phyloP scores from a whole-genome alignment of 495 filamentous ascomycete species.

The Wilcoxina mikolae region DNA sequence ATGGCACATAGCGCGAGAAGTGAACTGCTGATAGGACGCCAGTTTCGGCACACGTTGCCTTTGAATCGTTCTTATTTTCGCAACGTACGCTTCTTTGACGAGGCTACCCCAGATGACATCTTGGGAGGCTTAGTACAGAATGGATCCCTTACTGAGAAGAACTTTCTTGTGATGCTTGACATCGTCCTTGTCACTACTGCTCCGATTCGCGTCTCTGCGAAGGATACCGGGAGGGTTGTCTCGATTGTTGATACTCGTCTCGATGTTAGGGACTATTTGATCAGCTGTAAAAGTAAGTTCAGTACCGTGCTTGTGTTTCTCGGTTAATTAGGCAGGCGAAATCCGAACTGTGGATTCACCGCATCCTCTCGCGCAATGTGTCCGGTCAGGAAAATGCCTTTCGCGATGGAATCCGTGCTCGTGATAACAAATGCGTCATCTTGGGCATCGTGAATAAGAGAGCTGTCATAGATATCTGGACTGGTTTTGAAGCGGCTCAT shows the following conservation, averaged over 20 bases:
- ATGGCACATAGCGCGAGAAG: too few relatives aligned
- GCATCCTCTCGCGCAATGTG: slow-evolving; percentile 12
- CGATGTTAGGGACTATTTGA: slow-evolving; percentile 10
- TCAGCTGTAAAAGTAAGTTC: slow-evolving; percentile 12
- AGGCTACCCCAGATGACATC: slow-evolving; percentile 14
- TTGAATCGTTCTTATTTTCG: slow-evolving; percentile 9
- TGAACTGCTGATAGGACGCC: neutral
- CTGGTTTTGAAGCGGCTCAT: slow-evolving; percentile 14
- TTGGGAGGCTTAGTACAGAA: slow-evolving; percentile 19
- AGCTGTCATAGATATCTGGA: slow-evolving; percentile 13
- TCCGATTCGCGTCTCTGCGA: slow-evolving; percentile 14
- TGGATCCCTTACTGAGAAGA: slow-evolving; percentile 21
- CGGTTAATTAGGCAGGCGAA: slow-evolving; percentile 11
- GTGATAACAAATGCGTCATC: slow-evolving; percentile 19
- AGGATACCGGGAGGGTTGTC: slow-evolving; percentile 14
- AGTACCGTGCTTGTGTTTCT: slow-evolving; percentile 1
- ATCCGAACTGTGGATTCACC: slow-evolving; percentile 12
- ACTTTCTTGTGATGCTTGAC: slow-evolving; percentile 23
- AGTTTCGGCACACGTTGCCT: slow-evolving; percentile 10
- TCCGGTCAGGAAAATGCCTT: slow-evolving; percentile 17
- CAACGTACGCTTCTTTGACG: slow-evolving; percentile 23
- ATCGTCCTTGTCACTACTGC: slow-evolving; percentile 18
- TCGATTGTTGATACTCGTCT: slow-evolving; percentile 12
- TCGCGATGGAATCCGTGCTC: slow-evolving; percentile 15
- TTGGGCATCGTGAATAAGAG: slow-evolving; percentile 10